Evolutionary conservation across 495 filamentous ascomycete species (phyloP).

Genomic region (Daldinia vernicosa): DNA sequence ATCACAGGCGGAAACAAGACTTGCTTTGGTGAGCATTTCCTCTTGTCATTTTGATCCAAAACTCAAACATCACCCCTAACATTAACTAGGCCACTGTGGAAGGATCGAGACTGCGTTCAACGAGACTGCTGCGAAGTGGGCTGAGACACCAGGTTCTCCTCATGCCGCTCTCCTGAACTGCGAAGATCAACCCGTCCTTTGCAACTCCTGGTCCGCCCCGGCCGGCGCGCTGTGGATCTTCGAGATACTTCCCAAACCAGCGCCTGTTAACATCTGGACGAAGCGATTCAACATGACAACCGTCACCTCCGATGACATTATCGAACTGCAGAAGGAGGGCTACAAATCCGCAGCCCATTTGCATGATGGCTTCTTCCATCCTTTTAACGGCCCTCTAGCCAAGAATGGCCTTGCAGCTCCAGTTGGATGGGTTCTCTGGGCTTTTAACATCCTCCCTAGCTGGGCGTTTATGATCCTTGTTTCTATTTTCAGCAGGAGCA

Average conservation of each 20-base stretch:
- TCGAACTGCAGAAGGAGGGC: conserved; percentile 70
- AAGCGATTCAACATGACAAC: conserved; percentile 72
- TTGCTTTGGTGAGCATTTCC: conserved; percentile 72
- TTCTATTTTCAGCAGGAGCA: conserved; percentile 78
- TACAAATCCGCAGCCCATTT: conserved; percentile 62
- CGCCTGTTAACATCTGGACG: conserved; percentile 69
- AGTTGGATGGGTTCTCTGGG: conserved; percentile 79
- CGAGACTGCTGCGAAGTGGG: conserved; percentile 73
- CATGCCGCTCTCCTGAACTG: conserved; percentile 80
- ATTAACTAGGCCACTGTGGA: conserved; percentile 55
- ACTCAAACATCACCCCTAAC: conserved; percentile 12
- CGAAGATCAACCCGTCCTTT: conserved; percentile 79
- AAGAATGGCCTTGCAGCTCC: conserved; percentile 69
- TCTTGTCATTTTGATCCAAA: conserved; percentile 40
- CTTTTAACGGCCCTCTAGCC: conserved; percentile 77
- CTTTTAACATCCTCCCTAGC: conserved; percentile 64
- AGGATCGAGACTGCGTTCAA: conserved; percentile 59
- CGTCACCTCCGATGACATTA: conserved; percentile 68
- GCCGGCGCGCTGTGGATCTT: conserved; percentile 78
- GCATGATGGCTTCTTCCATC: conserved; percentile 82
- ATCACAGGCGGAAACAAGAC: conserved; percentile 88
- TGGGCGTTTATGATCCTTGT: conserved; percentile 81
- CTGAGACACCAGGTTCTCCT: conserved; percentile 70
- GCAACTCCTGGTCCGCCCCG: conserved; percentile 79
- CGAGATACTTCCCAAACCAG: conserved; percentile 62